Percentiles rank a stretch among this genome's conserved stretches.
phyloP scores from a whole-genome alignment of 345 rosid genomes.

The Melaleuca alternifolia region DNA sequence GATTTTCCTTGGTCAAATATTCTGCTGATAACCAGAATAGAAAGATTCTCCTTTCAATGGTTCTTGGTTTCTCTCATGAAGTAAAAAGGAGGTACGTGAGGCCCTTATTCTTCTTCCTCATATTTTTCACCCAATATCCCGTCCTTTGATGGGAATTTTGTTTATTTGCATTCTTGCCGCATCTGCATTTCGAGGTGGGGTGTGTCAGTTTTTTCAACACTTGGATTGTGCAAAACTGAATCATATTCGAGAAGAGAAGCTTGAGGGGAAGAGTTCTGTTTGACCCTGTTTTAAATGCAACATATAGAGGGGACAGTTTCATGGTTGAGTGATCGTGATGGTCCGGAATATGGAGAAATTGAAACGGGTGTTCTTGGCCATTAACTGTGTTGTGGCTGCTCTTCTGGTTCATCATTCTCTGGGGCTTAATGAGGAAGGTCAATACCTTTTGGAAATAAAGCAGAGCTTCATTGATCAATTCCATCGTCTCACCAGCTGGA shows the following conservation, averaged over 20 bases:
- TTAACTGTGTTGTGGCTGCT: conserved; percentile 7
- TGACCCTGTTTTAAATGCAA: neutral
- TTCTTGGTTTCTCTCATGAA: neutral
- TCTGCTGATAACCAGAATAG: neutral
- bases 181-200: neutral
- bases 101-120: neutral
- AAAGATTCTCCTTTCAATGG: neutral
- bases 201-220: neutral
- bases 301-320: neutral
- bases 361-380: neutral
- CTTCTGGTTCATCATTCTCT: conserved; percentile 23
- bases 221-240: neutral
- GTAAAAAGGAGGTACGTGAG: neutral
- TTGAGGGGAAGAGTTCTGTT: neutral
- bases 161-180: neutral
- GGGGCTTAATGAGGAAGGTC: conserved; percentile 64
- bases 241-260: neutral
- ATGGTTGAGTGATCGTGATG: neutral
- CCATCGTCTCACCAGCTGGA: conserved; percentile 46
- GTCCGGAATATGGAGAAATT: conserved; percentile 21
- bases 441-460: conserved; percentile 52
- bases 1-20: neutral
- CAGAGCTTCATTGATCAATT: conserved; percentile 31
- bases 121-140: neutral
- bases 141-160: neutral